Evolutionary conservation across 257 asterid species (phyloP).

Genomic region (Solanum commersonii): DNA sequence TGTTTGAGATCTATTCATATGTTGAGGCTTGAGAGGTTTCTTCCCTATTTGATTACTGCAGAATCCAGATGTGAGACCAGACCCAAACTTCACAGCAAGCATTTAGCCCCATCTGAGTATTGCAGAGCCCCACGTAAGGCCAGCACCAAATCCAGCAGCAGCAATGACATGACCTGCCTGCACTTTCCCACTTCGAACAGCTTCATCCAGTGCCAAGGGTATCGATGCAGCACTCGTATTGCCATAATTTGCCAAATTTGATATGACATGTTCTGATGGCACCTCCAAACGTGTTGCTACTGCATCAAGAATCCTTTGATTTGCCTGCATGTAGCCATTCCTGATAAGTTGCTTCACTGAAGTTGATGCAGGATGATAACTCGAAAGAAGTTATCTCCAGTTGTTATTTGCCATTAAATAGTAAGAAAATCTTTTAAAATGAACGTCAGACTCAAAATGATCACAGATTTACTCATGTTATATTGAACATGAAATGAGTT

Average conservation of each 20-base stretch:
- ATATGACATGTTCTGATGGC: conserved; percentile 73
- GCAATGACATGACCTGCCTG: conserved; percentile 72
- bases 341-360: background rate
- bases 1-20: background rate
- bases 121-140: conserved; percentile 96
- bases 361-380: background rate
- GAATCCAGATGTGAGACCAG: background rate
- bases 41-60: background rate
- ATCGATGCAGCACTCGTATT: conserved; percentile 93
- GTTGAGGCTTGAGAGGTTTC: background rate
- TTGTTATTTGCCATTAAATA: background rate
- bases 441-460: background rate
- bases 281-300: conserved; percentile 68
- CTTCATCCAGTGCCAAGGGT: conserved; percentile 91
- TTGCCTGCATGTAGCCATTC: conserved; percentile 48
- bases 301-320: conserved; percentile 83
- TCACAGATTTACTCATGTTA: background rate
- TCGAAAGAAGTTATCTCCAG: background rate
- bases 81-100: background rate
- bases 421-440: background rate
- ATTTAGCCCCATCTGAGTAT: conserved; percentile 81
- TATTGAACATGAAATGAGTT: background rate
- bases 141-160: conserved; percentile 95
- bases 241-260: conserved; percentile 82
- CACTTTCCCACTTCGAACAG: conserved; percentile 80